Evolutionary conservation across 352 stramenopile genomes (phyloP).

Genomic region (Phytopythium kandeliae): DNA sequence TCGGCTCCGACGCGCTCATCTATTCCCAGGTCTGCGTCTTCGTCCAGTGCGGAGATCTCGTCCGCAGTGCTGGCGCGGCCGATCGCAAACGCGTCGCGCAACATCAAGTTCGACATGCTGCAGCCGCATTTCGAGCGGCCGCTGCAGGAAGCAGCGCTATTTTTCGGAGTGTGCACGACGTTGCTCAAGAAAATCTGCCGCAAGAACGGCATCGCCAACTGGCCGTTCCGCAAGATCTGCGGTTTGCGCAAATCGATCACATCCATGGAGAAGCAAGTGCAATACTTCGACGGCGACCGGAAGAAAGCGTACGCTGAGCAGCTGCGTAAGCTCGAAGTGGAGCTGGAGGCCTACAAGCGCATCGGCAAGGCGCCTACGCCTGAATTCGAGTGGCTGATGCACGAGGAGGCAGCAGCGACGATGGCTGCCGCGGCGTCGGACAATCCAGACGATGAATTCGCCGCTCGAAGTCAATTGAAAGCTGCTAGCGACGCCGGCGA

Average conservation of each 20-base stretch:
- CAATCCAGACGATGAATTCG: too few relatives aligned
- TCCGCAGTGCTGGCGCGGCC: constrained; percentile 15
- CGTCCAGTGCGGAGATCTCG: constrained; percentile 1
- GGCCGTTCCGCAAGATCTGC: constrained; percentile 55
- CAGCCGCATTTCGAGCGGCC: constrained; percentile 53
- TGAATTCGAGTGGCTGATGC: constrained; percentile 16
- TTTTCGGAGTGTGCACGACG: constrained; percentile 60
- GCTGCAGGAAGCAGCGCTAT: constrained; percentile 39
- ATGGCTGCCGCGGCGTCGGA: neutral
- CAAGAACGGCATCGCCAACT: constrained; percentile 53
- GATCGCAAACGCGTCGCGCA: constrained; percentile 38
- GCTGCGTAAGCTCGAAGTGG: constrained; percentile 28
- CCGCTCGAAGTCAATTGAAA: neutral
- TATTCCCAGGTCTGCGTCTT: neutral
- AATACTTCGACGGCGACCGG: constrained; percentile 57
- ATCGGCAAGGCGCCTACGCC: constrained; percentile 35
- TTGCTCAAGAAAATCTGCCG: constrained; percentile 68
- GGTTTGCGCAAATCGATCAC: constrained; percentile 50
- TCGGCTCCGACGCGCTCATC: neutral
- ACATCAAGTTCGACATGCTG: constrained; percentile 52
- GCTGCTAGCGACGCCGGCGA: neutral
- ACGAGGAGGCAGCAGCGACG: constrained; percentile 7
- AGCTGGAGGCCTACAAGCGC: constrained; percentile 36
- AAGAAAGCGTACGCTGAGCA: constrained; percentile 44
- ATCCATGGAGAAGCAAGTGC: constrained; percentile 54